These are phyloP conservation scores for Myxozyma udenii DNA, from an alignment of 805 yeast species.

Conservation along the genomic window DNA sequence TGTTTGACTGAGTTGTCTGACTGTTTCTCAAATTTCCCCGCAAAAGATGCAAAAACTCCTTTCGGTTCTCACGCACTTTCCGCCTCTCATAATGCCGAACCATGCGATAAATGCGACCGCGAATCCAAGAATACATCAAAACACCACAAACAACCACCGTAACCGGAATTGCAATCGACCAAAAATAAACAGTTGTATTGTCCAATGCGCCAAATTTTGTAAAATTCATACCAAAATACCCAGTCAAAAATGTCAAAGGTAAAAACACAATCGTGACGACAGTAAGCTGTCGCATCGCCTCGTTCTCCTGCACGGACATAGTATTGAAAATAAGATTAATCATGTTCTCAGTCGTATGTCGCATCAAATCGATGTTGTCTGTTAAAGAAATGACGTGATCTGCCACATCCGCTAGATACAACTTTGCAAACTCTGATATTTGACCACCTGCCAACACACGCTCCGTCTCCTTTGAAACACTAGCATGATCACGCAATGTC, in stretches of 20 bases:
- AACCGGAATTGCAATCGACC: conserved; percentile 48
- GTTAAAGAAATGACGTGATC: conserved; percentile 49
- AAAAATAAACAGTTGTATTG: conserved; percentile 45
- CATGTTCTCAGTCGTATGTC: conserved; percentile 49
- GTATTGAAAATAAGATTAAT: conserved; percentile 56
- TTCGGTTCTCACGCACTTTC: not conserved
- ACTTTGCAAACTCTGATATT: conserved; percentile 45
- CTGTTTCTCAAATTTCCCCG: not conserved
- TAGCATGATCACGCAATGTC: conserved; percentile 45
- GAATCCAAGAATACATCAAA: conserved; percentile 32
- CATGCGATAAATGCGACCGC: not conserved
- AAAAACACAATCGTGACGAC: conserved; percentile 57
- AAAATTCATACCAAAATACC: conserved; percentile 60
- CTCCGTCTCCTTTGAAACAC: conserved; percentile 8
- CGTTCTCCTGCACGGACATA: conserved; percentile 53
- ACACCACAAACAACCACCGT: conserved; percentile 34
- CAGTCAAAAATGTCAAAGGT: conserved; percentile 59
- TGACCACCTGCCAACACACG: conserved; percentile 29
- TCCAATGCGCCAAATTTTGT: conserved; percentile 43
- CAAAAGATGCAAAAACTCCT: not conserved
- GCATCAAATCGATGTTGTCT: conserved; percentile 56
- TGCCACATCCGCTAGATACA: conserved; percentile 54
- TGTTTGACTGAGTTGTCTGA: not conserved
- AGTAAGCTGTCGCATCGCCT: conserved; percentile 53
- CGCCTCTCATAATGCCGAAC: not conserved